Evolutionary conservation across 805 yeast species (phyloP), one percentile per base, ranked within the genome.

Genomic region (Pichia nakasei): DNA sequence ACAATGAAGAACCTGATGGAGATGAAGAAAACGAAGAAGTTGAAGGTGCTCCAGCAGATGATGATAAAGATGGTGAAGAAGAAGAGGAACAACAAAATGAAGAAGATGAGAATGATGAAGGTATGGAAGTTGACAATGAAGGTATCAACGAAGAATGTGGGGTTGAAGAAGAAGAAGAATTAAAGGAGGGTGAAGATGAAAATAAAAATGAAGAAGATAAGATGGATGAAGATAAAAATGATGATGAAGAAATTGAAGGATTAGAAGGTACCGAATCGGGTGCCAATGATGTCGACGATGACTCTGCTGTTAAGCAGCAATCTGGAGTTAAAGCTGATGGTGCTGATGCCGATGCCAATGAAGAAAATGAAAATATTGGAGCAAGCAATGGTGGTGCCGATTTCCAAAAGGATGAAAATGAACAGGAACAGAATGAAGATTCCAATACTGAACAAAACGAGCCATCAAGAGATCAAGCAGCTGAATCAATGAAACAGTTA

Each of bases 401-500:
- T 13, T 50, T 54, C 37, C 55, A 56, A 34, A 65, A 72, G 45
- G 67, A 72, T 27, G 70, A 71, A 36, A 66, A 72, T 37, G 64
- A 69, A 35, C 59, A 69, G 22, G 67, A 69, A 32, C 59, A 69
- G 24, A 67, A 71, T 24, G 67, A 67, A 15, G 65, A 63, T 4
- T 65, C 68, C 35, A 81, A 76, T 46, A 67, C 70, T 18, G 69
- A 71, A 24, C 69, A 68, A 26, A 65, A 68, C 33, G 87, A 81
- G 48, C 64, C 70, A 12, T 77, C 85, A 18, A 67, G 86, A 43
- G 81, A 82, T 42, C 73, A 73, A 53, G 87, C 85, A 35, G 73
- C 75, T 45, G 88, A 87, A 54, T 78, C 94, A 0, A 68, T 91
- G 63, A 85, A 85, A 59, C 88, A 88, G 58, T 71, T 93, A 13